Evolutionary conservation across 805 yeast genomes (phyloP).

Genomic region (Pichia sporocuriosa): DNA sequence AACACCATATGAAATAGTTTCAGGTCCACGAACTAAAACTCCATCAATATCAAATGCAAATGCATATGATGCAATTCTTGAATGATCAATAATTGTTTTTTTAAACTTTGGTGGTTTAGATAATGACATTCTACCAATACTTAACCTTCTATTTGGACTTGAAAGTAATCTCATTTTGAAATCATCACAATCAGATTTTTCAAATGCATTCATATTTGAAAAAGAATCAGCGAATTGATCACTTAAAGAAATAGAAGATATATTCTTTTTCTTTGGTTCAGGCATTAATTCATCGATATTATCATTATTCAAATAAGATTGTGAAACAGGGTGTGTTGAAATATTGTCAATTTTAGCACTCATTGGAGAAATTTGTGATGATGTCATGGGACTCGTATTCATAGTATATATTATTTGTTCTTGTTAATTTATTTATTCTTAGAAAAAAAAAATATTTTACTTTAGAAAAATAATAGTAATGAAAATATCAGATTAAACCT

Average conservation of each 20-base stretch:
- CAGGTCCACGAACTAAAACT: constrained; percentile 78
- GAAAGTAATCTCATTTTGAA: neutral
- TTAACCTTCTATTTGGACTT: neutral
- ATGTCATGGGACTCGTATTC: too few relatives aligned
- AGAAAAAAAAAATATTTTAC: too few relatives aligned
- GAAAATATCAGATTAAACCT: too few relatives aligned
- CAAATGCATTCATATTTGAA: constrained; percentile 23
- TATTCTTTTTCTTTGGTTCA: constrained; percentile 51
- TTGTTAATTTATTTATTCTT: too few relatives aligned
- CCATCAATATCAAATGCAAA: constrained; percentile 94
- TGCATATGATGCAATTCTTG: constrained; percentile 72
- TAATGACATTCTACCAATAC: neutral
- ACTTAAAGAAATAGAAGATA: constrained; percentile 59
- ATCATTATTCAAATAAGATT: constrained; percentile 61
- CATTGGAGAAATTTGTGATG: too few relatives aligned
- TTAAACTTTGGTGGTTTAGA: constrained; percentile 33
- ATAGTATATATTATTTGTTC: too few relatives aligned
- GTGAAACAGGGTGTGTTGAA: neutral
- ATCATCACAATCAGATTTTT: neutral
- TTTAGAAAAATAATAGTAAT: too few relatives aligned
- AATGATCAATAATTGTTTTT: constrained; percentile 56
- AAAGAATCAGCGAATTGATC: constrained; percentile 57
- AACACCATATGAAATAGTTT: constrained; percentile 73
- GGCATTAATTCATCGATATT: constrained; percentile 67
- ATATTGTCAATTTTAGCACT: too few relatives aligned